Percentiles rank a stretch among this genome's conserved stretches.
Evolutionary conservation across 2,329 filamentous ascomycete genomes (phyloP).

Genomic region (Trichoderma sp.): DNA sequence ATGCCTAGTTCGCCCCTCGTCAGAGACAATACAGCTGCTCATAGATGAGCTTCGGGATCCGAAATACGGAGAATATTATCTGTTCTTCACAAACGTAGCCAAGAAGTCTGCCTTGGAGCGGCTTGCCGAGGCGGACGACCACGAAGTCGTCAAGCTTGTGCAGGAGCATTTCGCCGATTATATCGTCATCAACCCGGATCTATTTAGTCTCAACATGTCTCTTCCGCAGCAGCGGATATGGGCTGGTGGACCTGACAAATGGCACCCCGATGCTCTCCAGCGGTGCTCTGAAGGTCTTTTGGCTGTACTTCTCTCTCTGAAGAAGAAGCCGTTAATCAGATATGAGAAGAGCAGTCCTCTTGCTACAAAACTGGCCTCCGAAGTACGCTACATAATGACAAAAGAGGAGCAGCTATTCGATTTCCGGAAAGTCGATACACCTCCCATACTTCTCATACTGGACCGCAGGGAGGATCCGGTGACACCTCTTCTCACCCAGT

Average conservation of each 20-base stretch:
- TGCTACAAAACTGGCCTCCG: constrained; percentile 88
- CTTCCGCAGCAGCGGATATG: constrained; percentile 75
- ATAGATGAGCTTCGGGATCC: constrained; percentile 95
- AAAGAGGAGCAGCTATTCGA: constrained; percentile 97
- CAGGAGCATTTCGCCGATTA: constrained; percentile 98
- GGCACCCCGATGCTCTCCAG: constrained; percentile 87
- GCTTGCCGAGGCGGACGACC: constrained; percentile 92
- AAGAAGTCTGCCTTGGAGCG: constrained; percentile 95
- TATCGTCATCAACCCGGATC: constrained; percentile 88
- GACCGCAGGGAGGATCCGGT: constrained; percentile 93
- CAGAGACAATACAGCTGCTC: constrained; percentile 87
- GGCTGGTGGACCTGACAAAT: constrained; percentile 77
- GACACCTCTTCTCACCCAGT: constrained; percentile 90
- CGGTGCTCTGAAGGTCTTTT: constrained; percentile 83
- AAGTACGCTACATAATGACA: constrained; percentile 87
- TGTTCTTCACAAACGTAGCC: constrained; percentile 97
- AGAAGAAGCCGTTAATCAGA: constrained; percentile 93
- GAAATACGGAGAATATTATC: constrained; percentile 94
- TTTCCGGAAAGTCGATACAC: constrained; percentile 90
- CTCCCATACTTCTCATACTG: constrained; percentile 84
- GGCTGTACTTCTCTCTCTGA: constrained; percentile 79
- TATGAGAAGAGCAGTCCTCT: constrained; percentile 89
- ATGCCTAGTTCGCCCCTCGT: constrained; percentile 87
- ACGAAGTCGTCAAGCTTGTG: constrained; percentile 90
- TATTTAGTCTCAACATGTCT: constrained; percentile 76